Conservation (phyloP, 2,329 filamentous ascomycete genomes). For the Mycosphaerella arachidis region DNA sequence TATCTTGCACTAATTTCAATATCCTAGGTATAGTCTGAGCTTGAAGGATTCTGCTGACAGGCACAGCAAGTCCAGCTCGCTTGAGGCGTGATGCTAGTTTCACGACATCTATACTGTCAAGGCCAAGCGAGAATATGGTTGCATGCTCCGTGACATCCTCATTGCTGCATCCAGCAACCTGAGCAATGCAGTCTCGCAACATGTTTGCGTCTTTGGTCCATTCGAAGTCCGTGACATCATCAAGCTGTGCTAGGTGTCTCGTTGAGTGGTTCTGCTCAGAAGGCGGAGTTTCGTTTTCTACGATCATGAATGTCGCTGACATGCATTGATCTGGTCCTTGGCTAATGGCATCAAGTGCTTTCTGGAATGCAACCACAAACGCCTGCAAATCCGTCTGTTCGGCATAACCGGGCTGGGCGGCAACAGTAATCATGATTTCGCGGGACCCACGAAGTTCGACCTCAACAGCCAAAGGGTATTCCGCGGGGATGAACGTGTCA, state of each 20-base stretch:
- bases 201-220: slow-evolving; percentile 55
- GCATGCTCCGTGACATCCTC: slow-evolving; percentile 53
- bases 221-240: slow-evolving; percentile 41
- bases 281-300: slow-evolving; percentile 1
- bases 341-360: slow-evolving; percentile 11
- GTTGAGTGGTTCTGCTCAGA: not conserved
- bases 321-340: slow-evolving; percentile 10
- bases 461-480: slow-evolving; percentile 77
- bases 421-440: slow-evolving; percentile 54
- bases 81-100: slow-evolving; percentile 72
- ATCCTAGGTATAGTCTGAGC: slow-evolving; percentile 64
- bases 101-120: slow-evolving; percentile 90
- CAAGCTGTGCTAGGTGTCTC: slow-evolving; percentile 11
- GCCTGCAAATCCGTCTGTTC: slow-evolving; percentile 34
- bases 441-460: slow-evolving; percentile 52
- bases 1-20: slow-evolving; percentile 25
- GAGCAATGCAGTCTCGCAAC: slow-evolving; percentile 60
- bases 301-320: slow-evolving; percentile 6
- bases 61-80: slow-evolving; percentile 54
- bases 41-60: slow-evolving; percentile 74
- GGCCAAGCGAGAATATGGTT: slow-evolving; percentile 73
- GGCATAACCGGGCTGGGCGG: slow-evolving; percentile 48
- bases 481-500: slow-evolving; percentile 49
- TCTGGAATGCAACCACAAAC: slow-evolving; percentile 8
- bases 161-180: slow-evolving; percentile 52